Percentiles rank a stretch among this genome's conserved stretches.
Conservation (phyloP, 2,329 filamentous ascomycete species). For the Venturia nashicola region DNA sequence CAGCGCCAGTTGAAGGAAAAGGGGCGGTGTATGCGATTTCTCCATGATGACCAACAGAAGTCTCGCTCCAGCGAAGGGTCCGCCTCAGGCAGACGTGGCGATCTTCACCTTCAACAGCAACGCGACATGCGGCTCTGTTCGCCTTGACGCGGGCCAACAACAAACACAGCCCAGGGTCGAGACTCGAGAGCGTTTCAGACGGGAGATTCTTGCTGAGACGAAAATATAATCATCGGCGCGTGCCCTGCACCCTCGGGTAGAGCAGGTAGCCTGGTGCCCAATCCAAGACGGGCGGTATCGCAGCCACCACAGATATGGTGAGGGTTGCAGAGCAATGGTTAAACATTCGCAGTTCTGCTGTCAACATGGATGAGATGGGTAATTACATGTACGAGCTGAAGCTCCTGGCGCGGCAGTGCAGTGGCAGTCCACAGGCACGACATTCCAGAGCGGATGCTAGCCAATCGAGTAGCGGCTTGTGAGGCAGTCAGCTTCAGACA, state of each 20-base stretch:
- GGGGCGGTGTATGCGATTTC: neutral
- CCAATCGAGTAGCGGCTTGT: neutral
- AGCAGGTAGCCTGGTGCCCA: no score
- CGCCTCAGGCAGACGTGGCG: neutral
- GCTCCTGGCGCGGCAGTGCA: neutral
- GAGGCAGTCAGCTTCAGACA: constrained; percentile 1
- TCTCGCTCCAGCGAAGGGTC: neutral
- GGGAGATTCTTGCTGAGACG: neutral
- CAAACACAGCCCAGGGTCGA: no score
- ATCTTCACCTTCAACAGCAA: neutral
- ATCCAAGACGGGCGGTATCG: no score
- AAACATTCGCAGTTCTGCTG: no score
- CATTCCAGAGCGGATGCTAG: neutral
- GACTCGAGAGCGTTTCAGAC: no score
- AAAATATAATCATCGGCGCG: no score
- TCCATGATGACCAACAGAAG: neutral
- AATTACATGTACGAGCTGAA: neutral
- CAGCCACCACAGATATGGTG: no score
- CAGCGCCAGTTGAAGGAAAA: neutral
- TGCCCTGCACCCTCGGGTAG: no score
- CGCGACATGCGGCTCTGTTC: neutral
- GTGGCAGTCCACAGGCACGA: neutral
- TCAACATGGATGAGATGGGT: neutral
- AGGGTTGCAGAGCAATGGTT: no score
- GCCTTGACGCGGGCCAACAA: neutral